Base-by-base conservation (phyloP, 768 basidiomycete genomes). In the Boletus coccyginus region DNA sequence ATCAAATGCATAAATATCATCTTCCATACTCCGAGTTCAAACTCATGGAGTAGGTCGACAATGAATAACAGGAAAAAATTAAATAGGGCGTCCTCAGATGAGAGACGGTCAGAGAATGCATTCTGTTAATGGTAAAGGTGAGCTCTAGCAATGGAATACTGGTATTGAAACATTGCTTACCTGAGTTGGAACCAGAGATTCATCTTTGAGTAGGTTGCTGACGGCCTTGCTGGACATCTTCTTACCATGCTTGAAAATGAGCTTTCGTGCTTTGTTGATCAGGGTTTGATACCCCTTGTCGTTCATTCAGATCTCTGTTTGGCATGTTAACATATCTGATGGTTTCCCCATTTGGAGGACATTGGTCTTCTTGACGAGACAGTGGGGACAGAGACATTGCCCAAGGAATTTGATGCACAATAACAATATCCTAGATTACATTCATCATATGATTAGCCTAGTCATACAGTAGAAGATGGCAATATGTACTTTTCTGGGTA, bases 401-500 rank as follows among this genome's bases (percentile, higher is more conserved):
- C 58, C 46, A 3, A 58, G 46, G n/a, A 57, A 57, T 14, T 52
- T 60, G 35, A 43, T 52, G 21, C 56, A 53, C 0, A 21, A 27
- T 1, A 57, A 3, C 0, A 60, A 8, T 0, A 60, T 13, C 16
- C 55, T 60, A 5, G 2, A 3, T 27, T 5, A 27, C 3, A 27
- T 27, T 29, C 12, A 3, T 45, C n/a, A 0, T 43, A 19, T 27
- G 1, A 17, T 43, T 31, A 52, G 50, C 21, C 0, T 11, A 21
- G 0, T 1, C 12, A 29, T 29, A 19, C 0, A 39, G 0, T 3
- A 43, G 19, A 2, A 14, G 12, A 33, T 33, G 6, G 10, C 10
- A 33, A 10, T n/a, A 33, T 3, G 10, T 33, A 57, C 59, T 60
- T 60, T 42, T 57, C 59, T 0, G 55, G 55, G n/a, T 57, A 60